These are phyloP conservation scores for Monosporozyma unispora DNA, from an alignment of 805 yeast genomes.

Conservation along the genomic window DNA sequence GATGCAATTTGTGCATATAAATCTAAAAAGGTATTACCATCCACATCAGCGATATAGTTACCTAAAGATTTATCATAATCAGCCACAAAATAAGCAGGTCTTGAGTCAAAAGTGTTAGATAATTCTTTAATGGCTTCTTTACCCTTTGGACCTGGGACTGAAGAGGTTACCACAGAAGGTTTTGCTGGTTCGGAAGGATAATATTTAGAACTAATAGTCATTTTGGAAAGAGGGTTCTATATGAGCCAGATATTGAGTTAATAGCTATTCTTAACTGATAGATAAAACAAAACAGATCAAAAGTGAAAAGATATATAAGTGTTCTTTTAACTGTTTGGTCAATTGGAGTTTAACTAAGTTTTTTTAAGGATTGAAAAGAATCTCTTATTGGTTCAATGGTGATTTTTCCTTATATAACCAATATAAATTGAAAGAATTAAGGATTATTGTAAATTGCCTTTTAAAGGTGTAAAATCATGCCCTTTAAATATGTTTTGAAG, in stretches of 20 bases:
- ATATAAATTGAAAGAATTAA: background rate
- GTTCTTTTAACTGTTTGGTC: no score
- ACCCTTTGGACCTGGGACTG: conserved; percentile 73
- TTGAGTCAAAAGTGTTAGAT: conserved; percentile 47
- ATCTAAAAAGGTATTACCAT: conserved; percentile 53
- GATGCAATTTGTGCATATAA: conserved; percentile 68
- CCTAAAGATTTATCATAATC: conserved; percentile 57
- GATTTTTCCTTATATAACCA: no score
- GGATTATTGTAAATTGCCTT: background rate
- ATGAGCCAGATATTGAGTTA: background rate
- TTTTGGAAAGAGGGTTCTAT: background rate
- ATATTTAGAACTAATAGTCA: conserved; percentile 40
- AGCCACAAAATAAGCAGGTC: conserved; percentile 55
- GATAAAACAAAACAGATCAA: background rate
- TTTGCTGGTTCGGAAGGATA: conserved; percentile 75
- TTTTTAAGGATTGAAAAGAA: background rate
- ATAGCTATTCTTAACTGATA: background rate
- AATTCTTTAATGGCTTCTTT: conserved; percentile 43
- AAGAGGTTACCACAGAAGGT: conserved; percentile 51
- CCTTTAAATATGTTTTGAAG: background rate
- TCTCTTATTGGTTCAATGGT: background rate
- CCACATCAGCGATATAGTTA: conserved; percentile 58
- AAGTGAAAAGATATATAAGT: no score
- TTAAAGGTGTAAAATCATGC: background rate
- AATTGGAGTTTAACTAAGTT: no score